Base-by-base conservation (phyloP, 2,329 filamentous ascomycete genomes). In the Zasmidium citrigriseum region DNA sequence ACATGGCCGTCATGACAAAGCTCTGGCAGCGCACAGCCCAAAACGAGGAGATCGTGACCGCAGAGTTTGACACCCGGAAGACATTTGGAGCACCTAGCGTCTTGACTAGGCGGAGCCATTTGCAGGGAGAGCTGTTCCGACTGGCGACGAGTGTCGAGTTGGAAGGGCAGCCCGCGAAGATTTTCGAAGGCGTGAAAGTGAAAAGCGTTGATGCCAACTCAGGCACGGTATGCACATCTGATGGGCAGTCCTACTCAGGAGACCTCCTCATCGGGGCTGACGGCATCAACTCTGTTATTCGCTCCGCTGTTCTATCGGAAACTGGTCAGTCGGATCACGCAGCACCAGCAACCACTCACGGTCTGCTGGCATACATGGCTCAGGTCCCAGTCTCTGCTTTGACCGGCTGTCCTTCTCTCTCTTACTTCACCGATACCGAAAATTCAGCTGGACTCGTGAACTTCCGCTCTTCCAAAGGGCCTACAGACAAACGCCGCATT, bases 181-280 rank as follows among this genome's bases (percentile, higher is more conserved):
- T 61, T 4, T 18, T 56, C 7, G 34, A 58, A 18, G 29, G 41
- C n/a, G 23, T 58, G 1, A 55, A 53, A 23, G 25, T 61, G 2
- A 22, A 20, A 14, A 46, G 50, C n/a, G 46, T 61, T 4, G 44
- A 58, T 20, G 29, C 46, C n/a, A 24, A 52, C 7, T 47, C 21
- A 2, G 59, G 52, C 1, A 54, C 34, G 3, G 55, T 54, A 14
- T 14, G 22, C 16, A 47, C n/a, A 2, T n/a, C 34, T 11, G 52
- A 58, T 22, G 55, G 49, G 11, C 10, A 24, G 47, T 2, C 44
- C 9, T 58, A 55, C 29, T 46, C 34, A n/a, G 59, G 46, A 25
- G 59, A 61, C 27, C 20, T 61, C 18, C 25, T 58, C 47, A 55
- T 61, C 27, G 59, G 59, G 22, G 58, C 58, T 4, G 58, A 61